Evolutionary conservation across 1,284 basidiomycete genomes (phyloP).

Genomic region (Cutaneotrichosporon sp.): DNA sequence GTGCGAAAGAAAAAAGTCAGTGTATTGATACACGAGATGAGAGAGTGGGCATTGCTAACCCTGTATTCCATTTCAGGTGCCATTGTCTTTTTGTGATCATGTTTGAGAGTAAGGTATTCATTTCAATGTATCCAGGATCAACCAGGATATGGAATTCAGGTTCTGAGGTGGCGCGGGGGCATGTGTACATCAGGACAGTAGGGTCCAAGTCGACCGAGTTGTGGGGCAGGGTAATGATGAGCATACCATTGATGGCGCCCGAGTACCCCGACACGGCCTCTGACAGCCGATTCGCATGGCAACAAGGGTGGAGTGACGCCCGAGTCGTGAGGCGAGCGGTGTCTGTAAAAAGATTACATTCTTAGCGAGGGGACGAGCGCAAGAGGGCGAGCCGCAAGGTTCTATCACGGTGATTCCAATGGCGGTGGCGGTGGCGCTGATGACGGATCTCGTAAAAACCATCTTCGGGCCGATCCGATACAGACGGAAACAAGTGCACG

Average conservation of each 20-base stretch:
- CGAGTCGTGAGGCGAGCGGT: not conserved
- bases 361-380: not conserved
- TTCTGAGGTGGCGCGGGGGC: not conserved
- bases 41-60: not conserved
- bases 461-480: not conserved
- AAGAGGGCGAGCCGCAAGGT: not conserved
- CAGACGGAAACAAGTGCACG: not conserved
- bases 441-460: not conserved
- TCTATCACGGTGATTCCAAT: no score
- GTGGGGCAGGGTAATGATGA: not conserved
- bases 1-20: not conserved
- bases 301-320: no score
- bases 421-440: not conserved
- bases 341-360: not conserved
- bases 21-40: not conserved
- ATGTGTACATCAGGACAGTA: not conserved
- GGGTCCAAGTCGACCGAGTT: not conserved
- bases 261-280: not conserved
- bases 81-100: not conserved
- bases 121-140: no score
- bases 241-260: not conserved
- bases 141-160: not conserved
- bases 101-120: not conserved
- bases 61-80: not conserved
- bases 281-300: not conserved